These are phyloP conservation scores for Exophiala mesophila DNA, from an alignment of 2,329 filamentous ascomycete species.

Conservation along the genomic window DNA sequence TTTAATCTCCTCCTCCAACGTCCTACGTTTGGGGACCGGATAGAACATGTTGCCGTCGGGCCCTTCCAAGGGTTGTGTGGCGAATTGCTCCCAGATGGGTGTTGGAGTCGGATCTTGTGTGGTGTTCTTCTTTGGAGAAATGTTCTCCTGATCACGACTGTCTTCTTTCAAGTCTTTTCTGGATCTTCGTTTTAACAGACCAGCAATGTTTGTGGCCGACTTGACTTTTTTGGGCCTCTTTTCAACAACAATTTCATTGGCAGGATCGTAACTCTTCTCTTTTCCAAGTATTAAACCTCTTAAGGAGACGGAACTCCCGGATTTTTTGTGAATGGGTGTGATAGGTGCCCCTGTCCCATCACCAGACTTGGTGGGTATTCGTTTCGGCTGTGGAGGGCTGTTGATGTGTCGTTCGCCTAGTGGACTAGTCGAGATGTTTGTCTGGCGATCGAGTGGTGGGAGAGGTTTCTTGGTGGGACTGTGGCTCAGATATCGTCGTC, in stretches of 20 bases:
- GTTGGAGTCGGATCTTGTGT: slow-evolving; percentile 41
- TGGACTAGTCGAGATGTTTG: slow-evolving; percentile 14
- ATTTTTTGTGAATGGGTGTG: slow-evolving; percentile 24
- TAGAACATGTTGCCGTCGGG: slow-evolving; percentile 37
- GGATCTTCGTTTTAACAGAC: slow-evolving; percentile 70
- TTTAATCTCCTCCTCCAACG: slow-evolving; percentile 51
- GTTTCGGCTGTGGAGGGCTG: slow-evolving; percentile 25
- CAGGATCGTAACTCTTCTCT: slow-evolving; percentile 37
- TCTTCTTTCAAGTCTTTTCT: slow-evolving; percentile 62
- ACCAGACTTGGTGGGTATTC: slow-evolving; percentile 20
- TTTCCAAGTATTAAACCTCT: slow-evolving; percentile 28
- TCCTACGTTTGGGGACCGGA: slow-evolving; percentile 41
- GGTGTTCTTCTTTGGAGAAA: slow-evolving; percentile 9
- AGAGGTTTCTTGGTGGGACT: slow-evolving; percentile 14
- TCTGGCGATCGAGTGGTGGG: slow-evolving; percentile 1
- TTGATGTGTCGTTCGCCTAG: slow-evolving; percentile 28
- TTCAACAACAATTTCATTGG: slow-evolving; percentile 33
- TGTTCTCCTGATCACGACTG: slow-evolving; percentile 74
- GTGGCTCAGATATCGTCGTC: slow-evolving; percentile 17
- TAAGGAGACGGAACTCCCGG: slow-evolving; percentile 27
- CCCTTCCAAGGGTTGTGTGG: slow-evolving; percentile 37
- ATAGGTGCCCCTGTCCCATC: slow-evolving; percentile 15
- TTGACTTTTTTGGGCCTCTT: slow-evolving; percentile 65
- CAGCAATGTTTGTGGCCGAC: slow-evolving; percentile 75
- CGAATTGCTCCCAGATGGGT: slow-evolving; percentile 78